A percentile compares a stretch with the other conserved stretches of the same genome.
Evolutionary conservation across 176 grass and related monocot genomes (phyloP).

Genomic region (Otatea glauca): DNA sequence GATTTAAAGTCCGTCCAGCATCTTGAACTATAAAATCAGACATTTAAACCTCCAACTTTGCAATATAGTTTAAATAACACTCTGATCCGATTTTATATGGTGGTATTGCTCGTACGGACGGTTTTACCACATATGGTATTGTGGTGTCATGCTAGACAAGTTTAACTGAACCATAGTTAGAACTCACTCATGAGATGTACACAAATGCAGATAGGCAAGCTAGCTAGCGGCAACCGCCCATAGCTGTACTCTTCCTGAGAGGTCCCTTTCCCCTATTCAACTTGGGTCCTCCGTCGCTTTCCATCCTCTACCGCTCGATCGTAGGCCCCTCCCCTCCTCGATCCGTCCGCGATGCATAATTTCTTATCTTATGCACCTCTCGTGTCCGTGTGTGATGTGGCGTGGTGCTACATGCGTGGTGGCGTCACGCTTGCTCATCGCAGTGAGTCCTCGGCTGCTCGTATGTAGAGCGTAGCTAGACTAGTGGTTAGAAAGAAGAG

Average conservation of each 20-base stretch:
- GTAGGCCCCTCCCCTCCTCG: neutral
- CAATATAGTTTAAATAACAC: too few species aligned
- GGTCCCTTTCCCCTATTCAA: constrained; percentile 55
- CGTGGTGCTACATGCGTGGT: neutral
- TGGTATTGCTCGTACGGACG: too few species aligned
- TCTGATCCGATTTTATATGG: too few species aligned
- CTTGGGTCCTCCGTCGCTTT: constrained; percentile 53
- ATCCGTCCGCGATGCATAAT: neutral
- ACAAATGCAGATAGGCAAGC: neutral
- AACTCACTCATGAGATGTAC: too few species aligned
- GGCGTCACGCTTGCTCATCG: constrained; percentile 50
- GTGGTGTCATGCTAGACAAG: too few species aligned
- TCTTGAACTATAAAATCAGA: too few species aligned
- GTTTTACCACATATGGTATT: too few species aligned
- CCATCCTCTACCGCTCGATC: constrained; percentile 4
- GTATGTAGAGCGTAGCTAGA: neutral
- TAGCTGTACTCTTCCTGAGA: constrained; percentile 39
- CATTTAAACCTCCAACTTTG: too few species aligned
- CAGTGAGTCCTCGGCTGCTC: neutral
- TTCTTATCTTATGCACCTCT: constrained; percentile 7
- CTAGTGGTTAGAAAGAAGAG: constrained; percentile 28
- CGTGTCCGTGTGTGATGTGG: neutral
- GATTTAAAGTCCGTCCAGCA: too few species aligned
- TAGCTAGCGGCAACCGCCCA: constrained; percentile 42
- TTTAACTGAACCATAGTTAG: too few species aligned